phyloP scores from a whole-genome alignment of 2,329 filamentous ascomycete genomes.

The Tolypocladium sp. region DNA sequence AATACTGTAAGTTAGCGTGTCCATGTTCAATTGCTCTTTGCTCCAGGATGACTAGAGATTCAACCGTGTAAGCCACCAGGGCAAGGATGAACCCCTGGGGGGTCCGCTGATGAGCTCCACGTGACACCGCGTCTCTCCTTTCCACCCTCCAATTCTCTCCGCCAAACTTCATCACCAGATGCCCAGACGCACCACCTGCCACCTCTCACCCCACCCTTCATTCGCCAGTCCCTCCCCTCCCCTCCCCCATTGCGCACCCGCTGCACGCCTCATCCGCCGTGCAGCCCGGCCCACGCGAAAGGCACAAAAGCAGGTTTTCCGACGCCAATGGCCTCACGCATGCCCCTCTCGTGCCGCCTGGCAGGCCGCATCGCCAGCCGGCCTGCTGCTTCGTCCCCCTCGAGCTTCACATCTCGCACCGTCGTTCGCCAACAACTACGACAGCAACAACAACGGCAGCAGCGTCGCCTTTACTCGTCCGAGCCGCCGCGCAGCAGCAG shows the following conservation, averaged over 20 bases:
- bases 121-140: slow-evolving; percentile 1
- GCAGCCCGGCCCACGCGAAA: neutral
- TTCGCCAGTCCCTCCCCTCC: neutral
- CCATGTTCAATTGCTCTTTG: neutral
- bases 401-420: slow-evolving; percentile 8
- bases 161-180: neutral
- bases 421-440: slow-evolving; percentile 3
- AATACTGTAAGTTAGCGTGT: neutral
- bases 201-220: neutral
- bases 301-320: neutral
- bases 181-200: neutral
- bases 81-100: neutral
- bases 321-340: slow-evolving; percentile 21
- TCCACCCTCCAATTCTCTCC: neutral
- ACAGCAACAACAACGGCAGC: neutral
- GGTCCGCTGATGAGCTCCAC: neutral
- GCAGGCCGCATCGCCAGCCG: slow-evolving; percentile 10
- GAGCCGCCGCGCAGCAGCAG: slow-evolving; percentile 24
- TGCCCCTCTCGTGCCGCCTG: slow-evolving; percentile 16
- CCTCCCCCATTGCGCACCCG: neutral
- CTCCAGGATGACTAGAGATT: neutral
- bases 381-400: slow-evolving; percentile 1
- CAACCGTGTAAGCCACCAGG: neutral
- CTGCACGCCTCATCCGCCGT: neutral
- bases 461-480: slow-evolving; percentile 31